Evolutionary conservation across 73 alveolate genomes (phyloP).

Genomic region (Tetrahymena borealis): DNA sequence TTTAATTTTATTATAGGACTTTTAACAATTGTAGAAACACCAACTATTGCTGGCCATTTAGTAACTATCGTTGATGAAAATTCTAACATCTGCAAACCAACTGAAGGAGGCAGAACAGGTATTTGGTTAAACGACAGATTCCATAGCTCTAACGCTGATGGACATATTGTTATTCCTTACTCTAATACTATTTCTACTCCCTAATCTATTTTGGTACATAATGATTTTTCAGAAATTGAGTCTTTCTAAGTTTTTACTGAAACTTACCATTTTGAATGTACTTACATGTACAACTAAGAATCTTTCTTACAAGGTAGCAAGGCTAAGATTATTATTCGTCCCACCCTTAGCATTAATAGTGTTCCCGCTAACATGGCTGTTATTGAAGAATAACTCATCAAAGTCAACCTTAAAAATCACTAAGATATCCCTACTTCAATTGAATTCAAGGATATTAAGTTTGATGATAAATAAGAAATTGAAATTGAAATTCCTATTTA

Average conservation of each 20-base stretch:
- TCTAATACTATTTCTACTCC: background rate
- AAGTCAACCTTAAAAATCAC: conserved; percentile 31
- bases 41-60: conserved; percentile 68
- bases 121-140: conserved; percentile 59
- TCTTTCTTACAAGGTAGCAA: conserved; percentile 47
- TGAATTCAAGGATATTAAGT: conserved; percentile 39
- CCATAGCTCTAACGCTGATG: conserved; percentile 49
- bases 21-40: background rate
- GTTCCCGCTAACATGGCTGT: conserved; percentile 12
- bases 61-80: conserved; percentile 69
- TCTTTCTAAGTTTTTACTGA: conserved; percentile 26
- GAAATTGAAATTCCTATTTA: conserved; percentile 38
- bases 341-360: conserved; percentile 34
- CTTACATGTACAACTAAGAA: conserved; percentile 45
- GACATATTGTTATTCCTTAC: conserved; percentile 72
- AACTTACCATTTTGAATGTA: conserved; percentile 26
- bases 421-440: conserved; percentile 33
- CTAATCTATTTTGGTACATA: conserved; percentile 33
- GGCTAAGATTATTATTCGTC: conserved; percentile 34
- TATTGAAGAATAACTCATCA: conserved; percentile 3
- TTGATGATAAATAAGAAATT: conserved; percentile 42
- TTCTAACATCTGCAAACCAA: conserved; percentile 43
- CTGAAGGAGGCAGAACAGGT: conserved; percentile 58
- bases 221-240: conserved; percentile 25
- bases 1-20: background rate